These are phyloP conservation scores for Pneumocystis murina DNA, from an alignment of 1,139 yeast genomes.

Conservation along the genomic window DNA sequence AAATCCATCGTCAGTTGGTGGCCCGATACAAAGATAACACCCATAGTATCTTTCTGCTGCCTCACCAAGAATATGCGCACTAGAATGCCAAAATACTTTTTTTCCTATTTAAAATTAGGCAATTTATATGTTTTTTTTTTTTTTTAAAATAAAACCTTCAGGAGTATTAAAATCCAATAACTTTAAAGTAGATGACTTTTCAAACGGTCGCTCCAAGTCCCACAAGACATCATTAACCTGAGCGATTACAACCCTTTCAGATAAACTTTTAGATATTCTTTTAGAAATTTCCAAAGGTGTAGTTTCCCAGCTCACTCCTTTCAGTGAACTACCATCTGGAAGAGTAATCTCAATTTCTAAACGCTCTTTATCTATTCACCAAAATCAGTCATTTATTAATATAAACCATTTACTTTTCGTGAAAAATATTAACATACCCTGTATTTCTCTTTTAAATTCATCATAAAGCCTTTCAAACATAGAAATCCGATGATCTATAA, in stretches of 20 bases:
- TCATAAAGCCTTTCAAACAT: slow-evolving; percentile 71
- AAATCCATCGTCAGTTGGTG: slow-evolving; percentile 96
- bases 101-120: slow-evolving; percentile 23
- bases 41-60: slow-evolving; percentile 95
- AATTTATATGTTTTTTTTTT: not conserved
- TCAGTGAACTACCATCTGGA: slow-evolving; percentile 70
- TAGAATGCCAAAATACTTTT: slow-evolving; percentile 96
- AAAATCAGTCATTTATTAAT: not conserved
- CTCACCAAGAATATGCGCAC: slow-evolving; percentile 97
- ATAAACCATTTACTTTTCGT: not conserved
- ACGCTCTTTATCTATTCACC: slow-evolving; percentile 26
- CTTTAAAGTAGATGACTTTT: slow-evolving; percentile 53
- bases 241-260: slow-evolving; percentile 78
- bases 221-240: slow-evolving; percentile 81
- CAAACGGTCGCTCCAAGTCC: slow-evolving; percentile 94
- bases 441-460: slow-evolving; percentile 58
- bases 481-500: slow-evolving; percentile 61
- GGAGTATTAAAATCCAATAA: slow-evolving; percentile 67
- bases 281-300: slow-evolving; percentile 76
- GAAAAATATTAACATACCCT: slow-evolving; percentile 10
- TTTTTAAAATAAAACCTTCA: slow-evolving; percentile 39
- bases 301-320: slow-evolving; percentile 78
- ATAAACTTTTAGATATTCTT: slow-evolving; percentile 71
- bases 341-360: slow-evolving; percentile 62
- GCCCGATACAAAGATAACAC: slow-evolving; percentile 84